phyloP scores from a whole-genome alignment of 345 rosid species.

The Stellera chamaejasme region DNA sequence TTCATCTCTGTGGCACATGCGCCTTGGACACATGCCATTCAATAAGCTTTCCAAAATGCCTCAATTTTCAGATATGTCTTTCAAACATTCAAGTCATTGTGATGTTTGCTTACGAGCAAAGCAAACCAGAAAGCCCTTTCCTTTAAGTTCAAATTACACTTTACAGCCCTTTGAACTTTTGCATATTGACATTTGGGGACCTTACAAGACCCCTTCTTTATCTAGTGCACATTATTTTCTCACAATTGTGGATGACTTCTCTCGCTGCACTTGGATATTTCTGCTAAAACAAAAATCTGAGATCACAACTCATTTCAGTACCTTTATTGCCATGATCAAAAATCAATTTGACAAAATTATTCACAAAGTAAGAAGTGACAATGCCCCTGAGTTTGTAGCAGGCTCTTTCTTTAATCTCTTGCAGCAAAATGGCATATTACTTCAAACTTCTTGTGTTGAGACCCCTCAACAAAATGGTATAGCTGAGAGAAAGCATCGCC shows the following conservation, averaged over 20 bases:
- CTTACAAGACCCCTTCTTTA: not conserved
- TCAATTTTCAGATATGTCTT: too few relatives aligned
- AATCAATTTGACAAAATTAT: too few relatives aligned
- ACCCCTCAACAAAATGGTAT: not conserved
- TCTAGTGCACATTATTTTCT: not conserved
- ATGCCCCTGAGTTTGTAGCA: not conserved
- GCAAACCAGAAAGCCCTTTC: too few relatives aligned
- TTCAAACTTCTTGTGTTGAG: not conserved
- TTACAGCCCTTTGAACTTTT: not conserved
- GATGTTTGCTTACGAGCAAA: too few relatives aligned
- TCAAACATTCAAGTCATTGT: too few relatives aligned
- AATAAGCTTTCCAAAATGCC: too few relatives aligned
- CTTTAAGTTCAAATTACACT: too few relatives aligned
- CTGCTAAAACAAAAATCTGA: too few relatives aligned
- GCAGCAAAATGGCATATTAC: not conserved
- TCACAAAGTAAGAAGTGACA: not conserved
- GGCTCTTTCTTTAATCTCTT: not conserved
- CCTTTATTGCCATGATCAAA: too few relatives aligned
- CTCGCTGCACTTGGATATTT: not conserved
- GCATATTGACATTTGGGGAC: not conserved
- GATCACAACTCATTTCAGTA: too few relatives aligned
- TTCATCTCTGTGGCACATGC: too few relatives aligned
- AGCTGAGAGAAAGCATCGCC: not conserved
- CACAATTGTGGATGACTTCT: not conserved
- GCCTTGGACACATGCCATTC: too few relatives aligned